phyloP scores from a whole-genome alignment of 1,284 basidiomycete genomes.

The Ceratobasidium sp. region DNA sequence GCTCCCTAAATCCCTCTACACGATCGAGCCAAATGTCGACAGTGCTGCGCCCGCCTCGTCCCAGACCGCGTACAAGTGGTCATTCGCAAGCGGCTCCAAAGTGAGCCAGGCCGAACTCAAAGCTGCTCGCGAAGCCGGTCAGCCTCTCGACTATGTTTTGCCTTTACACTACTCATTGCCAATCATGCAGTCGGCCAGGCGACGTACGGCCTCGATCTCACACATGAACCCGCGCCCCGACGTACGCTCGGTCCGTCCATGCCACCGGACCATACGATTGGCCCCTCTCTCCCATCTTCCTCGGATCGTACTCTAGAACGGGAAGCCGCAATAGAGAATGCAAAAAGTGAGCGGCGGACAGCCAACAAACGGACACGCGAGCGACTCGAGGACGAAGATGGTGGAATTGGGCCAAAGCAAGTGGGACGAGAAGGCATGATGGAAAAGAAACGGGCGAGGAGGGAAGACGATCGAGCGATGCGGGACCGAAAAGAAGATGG shows the following conservation, averaged over 20 bases:
- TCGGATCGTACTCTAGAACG: slow-evolving; percentile 73
- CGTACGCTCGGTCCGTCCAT: slow-evolving; percentile 35
- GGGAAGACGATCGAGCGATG: slow-evolving; percentile 74
- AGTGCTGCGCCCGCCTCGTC: slow-evolving; percentile 56
- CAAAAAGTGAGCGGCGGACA: slow-evolving; percentile 64
- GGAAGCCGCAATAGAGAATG: slow-evolving; percentile 67
- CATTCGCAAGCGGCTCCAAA: slow-evolving; percentile 64
- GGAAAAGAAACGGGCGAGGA: slow-evolving; percentile 76
- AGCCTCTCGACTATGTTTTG: slow-evolving; percentile 59
- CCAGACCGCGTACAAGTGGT: slow-evolving; percentile 61
- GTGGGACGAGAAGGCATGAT: slow-evolving; percentile 78
- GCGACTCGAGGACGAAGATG: slow-evolving; percentile 72
- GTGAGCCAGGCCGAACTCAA: slow-evolving; percentile 69
- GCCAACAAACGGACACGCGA: slow-evolving; percentile 69
- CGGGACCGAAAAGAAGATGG: slow-evolving; percentile 79
- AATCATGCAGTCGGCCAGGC: slow-evolving; percentile 54
- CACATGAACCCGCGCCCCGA: not conserved
- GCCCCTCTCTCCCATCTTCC: slow-evolving; percentile 60
- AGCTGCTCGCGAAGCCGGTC: slow-evolving; percentile 62
- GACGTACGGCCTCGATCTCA: slow-evolving; percentile 1
- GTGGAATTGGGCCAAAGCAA: slow-evolving; percentile 75
- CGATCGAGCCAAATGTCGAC: slow-evolving; percentile 24
- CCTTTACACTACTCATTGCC: slow-evolving; percentile 62
- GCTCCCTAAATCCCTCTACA: slow-evolving; percentile 60
- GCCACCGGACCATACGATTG: slow-evolving; percentile 29